phyloP scores from a whole-genome alignment of 345 rosid genomes.

The Boechera stricta region DNA sequence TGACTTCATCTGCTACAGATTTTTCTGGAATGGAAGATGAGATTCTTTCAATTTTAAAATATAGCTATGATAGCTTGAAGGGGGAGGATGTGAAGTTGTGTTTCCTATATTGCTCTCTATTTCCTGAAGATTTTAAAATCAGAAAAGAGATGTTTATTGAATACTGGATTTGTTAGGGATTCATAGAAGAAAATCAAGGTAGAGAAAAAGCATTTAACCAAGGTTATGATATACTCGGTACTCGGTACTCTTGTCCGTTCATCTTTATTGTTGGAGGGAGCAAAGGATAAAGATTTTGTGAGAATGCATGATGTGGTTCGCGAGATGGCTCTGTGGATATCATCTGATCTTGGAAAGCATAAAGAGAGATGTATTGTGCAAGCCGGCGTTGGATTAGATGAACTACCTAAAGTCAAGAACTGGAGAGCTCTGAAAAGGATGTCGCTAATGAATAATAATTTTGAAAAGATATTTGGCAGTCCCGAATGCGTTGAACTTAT shows the following conservation, averaged over 20 bases:
- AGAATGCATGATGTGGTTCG: slow-evolving; percentile 15
- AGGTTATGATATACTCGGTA: not conserved
- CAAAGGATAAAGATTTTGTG: not conserved
- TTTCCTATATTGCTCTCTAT: not conserved
- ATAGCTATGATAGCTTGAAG: no score
- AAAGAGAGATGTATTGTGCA: not conserved
- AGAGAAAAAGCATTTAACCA: not conserved
- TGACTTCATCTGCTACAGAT: no score
- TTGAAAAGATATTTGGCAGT: no score
- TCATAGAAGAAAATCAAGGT: not conserved
- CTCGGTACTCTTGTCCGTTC: not conserved
- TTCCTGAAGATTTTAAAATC: not conserved
- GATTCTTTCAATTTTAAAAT: no score
- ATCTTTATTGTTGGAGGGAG: not conserved
- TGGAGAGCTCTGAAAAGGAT: not conserved
- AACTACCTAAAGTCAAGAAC: not conserved
- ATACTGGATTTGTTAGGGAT: no score
- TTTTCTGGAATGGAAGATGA: no score
- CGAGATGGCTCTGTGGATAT: slow-evolving; percentile 16
- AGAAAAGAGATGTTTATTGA: not conserved
- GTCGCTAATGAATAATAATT: no score
- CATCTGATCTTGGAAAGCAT: not conserved
- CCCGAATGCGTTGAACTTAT: no score
- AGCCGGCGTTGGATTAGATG: not conserved
- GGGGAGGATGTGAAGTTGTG: not conserved